Base-by-base conservation (phyloP, 495 filamentous ascomycete genomes). In the Hyaloscypha hepaticicola region DNA sequence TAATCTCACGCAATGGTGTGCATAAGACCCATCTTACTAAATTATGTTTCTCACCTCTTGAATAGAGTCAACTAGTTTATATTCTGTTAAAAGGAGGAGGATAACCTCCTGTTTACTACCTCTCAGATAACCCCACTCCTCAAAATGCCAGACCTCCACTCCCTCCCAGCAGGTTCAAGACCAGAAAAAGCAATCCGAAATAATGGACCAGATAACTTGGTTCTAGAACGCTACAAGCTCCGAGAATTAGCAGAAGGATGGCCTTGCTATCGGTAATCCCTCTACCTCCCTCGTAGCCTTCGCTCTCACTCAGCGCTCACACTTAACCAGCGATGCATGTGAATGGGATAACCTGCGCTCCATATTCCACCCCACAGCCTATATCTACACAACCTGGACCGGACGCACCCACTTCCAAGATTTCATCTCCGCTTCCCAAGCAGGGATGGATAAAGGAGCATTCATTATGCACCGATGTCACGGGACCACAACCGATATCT, bases 401-500 rank as follows among this genome's bases (percentile, higher is more conserved):
- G 82, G 81, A 21, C 76, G 80, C 31, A 82, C 79, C 1, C 68
- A 69, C 50, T 78, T 85, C 64, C 78, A 80, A 38, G 79, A 82
- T 52, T 88, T 88, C 74, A 87, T 88, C 69, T 62, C 75, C 24
- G 80, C 80, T 55, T 88, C 85, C 7, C 80, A 87, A 64, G 77
- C 77, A 21, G 85, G 85, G 67, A 87, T 87, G 76, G 76, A 79
- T 41, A 76, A 79, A 2, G 86, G 85, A 48, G 85, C 83, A 28
- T 88, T 88, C 76, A 88, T 89, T 76, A 85, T 87, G 85, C 85
- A 88, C 69, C 83, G 85, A 60, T 79, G 82, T 72, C 85, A 86
- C 71, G 85, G 85, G 27, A 80, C 79, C 0, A 77, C 83, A 8
- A 85, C 78, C 5, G 86, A 89, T 64, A 80, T 88, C 55, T 78